Evolutionary conservation across 2,329 filamentous ascomycete species (phyloP).

Genomic region (Biscogniauxia sp.): DNA sequence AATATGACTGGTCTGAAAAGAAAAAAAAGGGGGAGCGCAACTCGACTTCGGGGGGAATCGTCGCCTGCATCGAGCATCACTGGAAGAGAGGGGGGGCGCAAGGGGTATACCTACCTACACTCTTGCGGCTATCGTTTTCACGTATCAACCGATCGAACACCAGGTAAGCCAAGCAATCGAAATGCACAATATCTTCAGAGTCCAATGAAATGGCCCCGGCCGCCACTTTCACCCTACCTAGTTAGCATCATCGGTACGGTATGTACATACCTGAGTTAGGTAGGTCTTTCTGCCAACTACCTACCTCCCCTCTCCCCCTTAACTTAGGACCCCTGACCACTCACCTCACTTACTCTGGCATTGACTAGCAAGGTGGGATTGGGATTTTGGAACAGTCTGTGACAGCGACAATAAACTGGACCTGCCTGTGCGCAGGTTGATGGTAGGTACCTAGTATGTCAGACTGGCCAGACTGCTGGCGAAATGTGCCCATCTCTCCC

Average conservation of each 20-base stretch:
- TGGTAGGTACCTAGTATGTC: conserved; percentile 12
- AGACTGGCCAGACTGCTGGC: conserved; percentile 13
- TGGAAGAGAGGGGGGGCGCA: neutral
- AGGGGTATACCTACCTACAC: conserved; percentile 1
- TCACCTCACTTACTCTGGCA: neutral
- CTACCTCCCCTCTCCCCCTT: too few relatives aligned
- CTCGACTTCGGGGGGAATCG: conserved; percentile 10
- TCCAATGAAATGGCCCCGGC: neutral
- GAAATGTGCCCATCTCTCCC: conserved; percentile 1
- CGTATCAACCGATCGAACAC: conserved; percentile 15
- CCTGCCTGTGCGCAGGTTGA: neutral
- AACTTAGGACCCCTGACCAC: neutral
- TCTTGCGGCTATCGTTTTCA: conserved; percentile 14
- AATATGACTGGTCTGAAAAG: neutral
- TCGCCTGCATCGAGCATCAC: conserved; percentile 15
- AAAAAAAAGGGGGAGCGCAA: neutral
- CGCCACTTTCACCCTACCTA: too few relatives aligned
- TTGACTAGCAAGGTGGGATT: conserved; percentile 3
- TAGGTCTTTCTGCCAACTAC: neutral
- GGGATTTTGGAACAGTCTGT: conserved; percentile 5
- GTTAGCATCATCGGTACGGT: too few relatives aligned
- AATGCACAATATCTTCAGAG: conserved; percentile 15
- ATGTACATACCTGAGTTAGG: too few relatives aligned
- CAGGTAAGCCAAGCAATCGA: conserved; percentile 11
- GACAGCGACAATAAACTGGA: conserved; percentile 10